Evolutionary conservation across 2,329 filamentous ascomycete species (phyloP), one percentile per base, ranked within the genome.

Genomic region (Emmonsiellopsis sp.): DNA sequence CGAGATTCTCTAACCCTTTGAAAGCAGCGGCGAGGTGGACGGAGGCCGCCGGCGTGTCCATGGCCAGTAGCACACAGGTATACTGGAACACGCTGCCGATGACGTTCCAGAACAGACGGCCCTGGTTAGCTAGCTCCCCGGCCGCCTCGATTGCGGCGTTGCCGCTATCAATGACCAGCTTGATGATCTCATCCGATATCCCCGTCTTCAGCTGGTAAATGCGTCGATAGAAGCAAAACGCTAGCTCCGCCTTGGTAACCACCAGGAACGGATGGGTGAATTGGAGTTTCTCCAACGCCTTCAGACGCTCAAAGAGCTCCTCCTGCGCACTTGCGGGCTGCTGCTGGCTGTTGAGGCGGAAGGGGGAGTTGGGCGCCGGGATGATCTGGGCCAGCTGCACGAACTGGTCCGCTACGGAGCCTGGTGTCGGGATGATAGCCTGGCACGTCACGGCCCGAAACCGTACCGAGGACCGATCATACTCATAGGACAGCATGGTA

Each of bases 141-240:
- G n/a, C n/a, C n/a, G n/a, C n/a, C n/a, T n/a, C n/a, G n/a, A n/a
- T n/a, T n/a, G n/a, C n/a, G n/a, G n/a, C n/a, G n/a, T n/a, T n/a
- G n/a, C n/a, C n/a, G n/a, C n/a, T n/a, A n/a, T n/a, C n/a, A n/a
- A n/a, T n/a, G n/a, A n/a, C n/a, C n/a, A n/a, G n/a, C n/a, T n/a
- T n/a, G n/a, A n/a, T n/a, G n/a, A n/a, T n/a, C n/a, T n/a, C n/a
- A n/a, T n/a, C n/a, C n/a, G n/a, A n/a, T n/a, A n/a, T n/a, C n/a
- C 52, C 3, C 3, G 11, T 35, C 31, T 65, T 65, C 40, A 63
- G 56, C 52, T 66, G 64, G 50, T 67, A 67, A 46, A 65, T 20
- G 26, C 63, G 65, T 37, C 65, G 61, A 57, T 66, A 67, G 59
- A 67, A 67, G 51, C 65, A 67, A 40, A 67, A 62, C 5, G 61